Conservation (phyloP, 23 red algal species). For the Cyanidioschyzon merolae region DNA sequence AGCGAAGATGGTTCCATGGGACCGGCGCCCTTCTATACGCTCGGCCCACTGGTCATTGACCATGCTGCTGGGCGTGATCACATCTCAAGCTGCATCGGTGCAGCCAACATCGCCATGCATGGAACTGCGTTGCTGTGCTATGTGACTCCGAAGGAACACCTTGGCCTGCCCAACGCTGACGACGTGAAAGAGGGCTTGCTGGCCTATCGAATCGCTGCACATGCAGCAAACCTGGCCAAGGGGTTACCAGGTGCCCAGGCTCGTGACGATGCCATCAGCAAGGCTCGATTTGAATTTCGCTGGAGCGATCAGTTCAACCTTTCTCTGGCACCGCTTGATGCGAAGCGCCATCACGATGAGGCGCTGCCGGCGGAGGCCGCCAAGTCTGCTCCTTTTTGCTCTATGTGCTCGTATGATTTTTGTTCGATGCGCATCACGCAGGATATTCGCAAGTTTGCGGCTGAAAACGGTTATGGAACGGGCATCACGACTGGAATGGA, state of each 20-base stretch:
- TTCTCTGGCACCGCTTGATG: slow-evolving; percentile 69
- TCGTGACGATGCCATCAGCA: slow-evolving; percentile 80
- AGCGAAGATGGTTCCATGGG: slow-evolving; percentile 9
- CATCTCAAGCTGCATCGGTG: slow-evolving; percentile 90
- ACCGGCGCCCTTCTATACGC: slow-evolving; percentile 95
- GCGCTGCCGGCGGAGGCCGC: slow-evolving; percentile 77
- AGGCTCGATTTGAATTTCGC: slow-evolving; percentile 94
- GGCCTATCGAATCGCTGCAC: slow-evolving; percentile 93
- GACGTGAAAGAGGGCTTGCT: slow-evolving; percentile 95
- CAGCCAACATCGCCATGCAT: slow-evolving; percentile 75
- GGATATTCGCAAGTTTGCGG: slow-evolving; percentile 78
- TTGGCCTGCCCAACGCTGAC: slow-evolving; percentile 88
- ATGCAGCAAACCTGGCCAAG: slow-evolving; percentile 94
- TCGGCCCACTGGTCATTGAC: slow-evolving; percentile 86
- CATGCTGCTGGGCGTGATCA: slow-evolving; percentile 95
- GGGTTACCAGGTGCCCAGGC: slow-evolving; percentile 71
- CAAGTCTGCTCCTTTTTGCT: slow-evolving; percentile 95
- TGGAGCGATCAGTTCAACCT: slow-evolving; percentile 98
- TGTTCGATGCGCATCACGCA: slow-evolving; percentile 98
- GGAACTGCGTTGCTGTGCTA: slow-evolving; percentile 94
- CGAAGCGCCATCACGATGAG: slow-evolving; percentile 78
- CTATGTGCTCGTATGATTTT: slow-evolving; percentile 96
- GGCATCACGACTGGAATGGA: neutral
- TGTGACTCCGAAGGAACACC: slow-evolving; percentile 97
- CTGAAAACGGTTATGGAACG: slow-evolving; percentile 67